Evolutionary conservation across 352 stramenopile genomes (phyloP).

Genomic region (Nothophytophthora sp.): DNA sequence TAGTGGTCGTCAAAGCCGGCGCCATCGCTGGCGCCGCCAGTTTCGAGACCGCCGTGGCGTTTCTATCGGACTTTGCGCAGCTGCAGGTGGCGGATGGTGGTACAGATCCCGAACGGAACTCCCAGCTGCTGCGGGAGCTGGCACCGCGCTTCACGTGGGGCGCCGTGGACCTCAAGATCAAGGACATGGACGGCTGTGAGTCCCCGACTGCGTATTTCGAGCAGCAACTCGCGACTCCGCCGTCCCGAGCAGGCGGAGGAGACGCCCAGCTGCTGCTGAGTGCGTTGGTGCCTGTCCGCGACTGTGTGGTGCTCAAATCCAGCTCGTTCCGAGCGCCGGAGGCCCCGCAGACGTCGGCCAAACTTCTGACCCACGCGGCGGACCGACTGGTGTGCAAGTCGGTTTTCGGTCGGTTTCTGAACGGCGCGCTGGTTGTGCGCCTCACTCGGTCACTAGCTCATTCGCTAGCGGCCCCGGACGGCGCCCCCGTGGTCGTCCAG

Average conservation of each 20-base stretch:
- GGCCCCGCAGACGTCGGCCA: constrained; percentile 54
- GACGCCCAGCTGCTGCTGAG: constrained; percentile 55
- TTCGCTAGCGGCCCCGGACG: constrained; percentile 30
- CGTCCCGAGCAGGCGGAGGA: constrained; percentile 21
- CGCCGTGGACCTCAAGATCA: constrained; percentile 75
- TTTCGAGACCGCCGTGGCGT: constrained; percentile 46
- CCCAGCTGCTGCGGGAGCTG: constrained; percentile 48
- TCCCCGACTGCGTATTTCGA: constrained; percentile 72
- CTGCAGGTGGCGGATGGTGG: constrained; percentile 41
- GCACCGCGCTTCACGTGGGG: constrained; percentile 64
- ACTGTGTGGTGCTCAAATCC: constrained; percentile 69
- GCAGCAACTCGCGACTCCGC: constrained; percentile 44
- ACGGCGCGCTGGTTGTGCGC: constrained; percentile 52
- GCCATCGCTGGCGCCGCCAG: constrained; percentile 32
- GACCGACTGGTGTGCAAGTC: constrained; percentile 53
- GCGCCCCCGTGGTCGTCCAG: constrained; percentile 48
- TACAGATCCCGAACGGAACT: constrained; percentile 31
- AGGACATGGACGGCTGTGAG: constrained; percentile 75
- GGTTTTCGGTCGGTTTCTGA: constrained; percentile 67
- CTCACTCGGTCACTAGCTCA: constrained; percentile 53
- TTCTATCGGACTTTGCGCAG: constrained; percentile 48
- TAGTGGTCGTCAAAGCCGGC: constrained; percentile 41
- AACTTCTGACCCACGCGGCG: constrained; percentile 55
- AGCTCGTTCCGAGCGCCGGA: constrained; percentile 38
- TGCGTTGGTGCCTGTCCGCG: constrained; percentile 36